Conservation (phyloP, 2,329 filamentous ascomycete genomes). For the Parafenestella ontariensis region DNA sequence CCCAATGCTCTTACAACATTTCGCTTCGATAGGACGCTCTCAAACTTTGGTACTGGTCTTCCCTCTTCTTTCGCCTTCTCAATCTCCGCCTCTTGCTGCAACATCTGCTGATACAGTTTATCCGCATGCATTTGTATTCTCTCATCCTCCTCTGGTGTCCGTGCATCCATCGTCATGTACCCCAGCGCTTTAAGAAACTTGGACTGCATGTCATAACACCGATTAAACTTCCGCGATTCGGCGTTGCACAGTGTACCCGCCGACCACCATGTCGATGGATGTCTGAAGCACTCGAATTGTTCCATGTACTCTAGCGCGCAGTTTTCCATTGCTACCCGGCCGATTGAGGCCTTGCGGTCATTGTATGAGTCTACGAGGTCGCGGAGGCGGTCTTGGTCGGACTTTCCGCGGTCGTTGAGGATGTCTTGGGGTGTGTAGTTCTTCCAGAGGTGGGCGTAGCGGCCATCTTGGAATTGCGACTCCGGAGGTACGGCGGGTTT, state of each 20-base stretch:
- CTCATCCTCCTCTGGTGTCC: conserved; percentile 76
- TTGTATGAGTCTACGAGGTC: conserved; percentile 86
- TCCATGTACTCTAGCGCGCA: conserved; percentile 87
- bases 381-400: conserved; percentile 79
- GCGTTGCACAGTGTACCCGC: conserved; percentile 80
- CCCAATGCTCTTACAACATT: conserved; percentile 39
- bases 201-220: conserved; percentile 89
- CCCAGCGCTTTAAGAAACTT: conserved; percentile 91
- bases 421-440: conserved; percentile 78
- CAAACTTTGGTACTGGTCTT: conserved; percentile 63
- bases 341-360: conserved; percentile 78
- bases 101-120: conserved; percentile 84
- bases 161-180: conserved; percentile 74
- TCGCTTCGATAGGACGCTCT: conserved; percentile 59
- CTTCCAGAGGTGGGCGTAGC: conserved; percentile 90
- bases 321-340: conserved; percentile 86
- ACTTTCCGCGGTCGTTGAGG: conserved; percentile 72
- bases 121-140: conserved; percentile 94
- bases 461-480: conserved; percentile 71
- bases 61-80: conserved; percentile 70
- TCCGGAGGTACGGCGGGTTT: conserved; percentile 55
- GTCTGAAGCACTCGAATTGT: conserved; percentile 81
- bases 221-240: conserved; percentile 78
- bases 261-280: conserved; percentile 68
- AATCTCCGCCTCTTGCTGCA: conserved; percentile 79